Evolutionary conservation across 768 basidiomycete species (phyloP), one percentile per base, ranked within the genome.

Genomic region (Pisolithus microcarpus): DNA sequence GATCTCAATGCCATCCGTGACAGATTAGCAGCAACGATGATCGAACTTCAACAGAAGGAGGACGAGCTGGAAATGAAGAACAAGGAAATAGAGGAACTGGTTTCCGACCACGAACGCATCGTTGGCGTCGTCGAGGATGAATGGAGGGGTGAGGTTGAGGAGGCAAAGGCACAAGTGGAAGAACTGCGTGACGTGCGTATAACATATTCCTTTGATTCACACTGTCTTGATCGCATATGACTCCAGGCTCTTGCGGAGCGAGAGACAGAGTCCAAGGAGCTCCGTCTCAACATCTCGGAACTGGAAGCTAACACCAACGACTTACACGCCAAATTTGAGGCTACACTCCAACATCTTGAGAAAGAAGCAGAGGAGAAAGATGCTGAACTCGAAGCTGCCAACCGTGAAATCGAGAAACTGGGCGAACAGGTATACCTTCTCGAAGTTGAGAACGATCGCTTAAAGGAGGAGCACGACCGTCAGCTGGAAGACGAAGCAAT

Each of bases 61-160:
- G 87, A 93, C 54, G 93, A 95, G 28, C 66, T 92, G 19, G 90
- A 92, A 48, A 71, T 83, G 64, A 86, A 87, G 71, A 78, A 78
- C 50, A 72, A 76, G 52, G 89, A 91, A 64, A 80, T 93, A 42
- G 83, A 87, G 3, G 87, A 93, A 44, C 65, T 95, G 42, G 75
- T 91, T 5, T 70, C 70, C 6, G 86, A 91, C 61, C 86, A 90
- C 61, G 75, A 82, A 48, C 75, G 79, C 26, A 84, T 88, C 48
- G 79, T 91, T 3, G 77, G 78, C 18, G 76, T 78, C 2, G 84
- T 91, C 7, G 88, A 91, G 59, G 79, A 84, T 39, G 88, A 90
- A 58, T 95, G 91, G 91, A 72, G 85, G 49, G 87, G 86, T 3
- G 93, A 95, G 62, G 82, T 94, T 2, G 82, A 91, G 54, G 89